Base-by-base conservation (phyloP, 306 rosid species). In the Quercus wislizeni region DNA sequence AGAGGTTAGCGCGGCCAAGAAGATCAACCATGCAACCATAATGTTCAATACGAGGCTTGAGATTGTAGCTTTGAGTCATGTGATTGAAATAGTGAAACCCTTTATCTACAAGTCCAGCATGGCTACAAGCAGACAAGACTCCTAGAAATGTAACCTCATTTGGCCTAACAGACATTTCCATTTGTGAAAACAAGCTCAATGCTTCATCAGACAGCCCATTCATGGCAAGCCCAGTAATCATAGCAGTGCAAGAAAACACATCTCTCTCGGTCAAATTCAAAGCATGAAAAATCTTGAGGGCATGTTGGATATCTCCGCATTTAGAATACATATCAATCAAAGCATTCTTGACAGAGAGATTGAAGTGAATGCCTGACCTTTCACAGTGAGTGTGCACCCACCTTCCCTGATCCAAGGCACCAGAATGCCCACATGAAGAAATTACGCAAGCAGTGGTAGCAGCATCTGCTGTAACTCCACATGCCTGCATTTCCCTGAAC, bases 21-120 rank as follows among this genome's bases (percentile, higher is more conserved):
- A 80, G 84, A 80, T 80, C 84, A 31, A 81, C 79, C 62, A 69
- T 46, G 51, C 80, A 75, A 4, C 80, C 73, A 19, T 68, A 63
- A 38, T 80, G 84, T 20, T 75, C 84, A 18, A 80, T 41, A 12
- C 71, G 62, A 69, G 84, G 76, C 30, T 17, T 55, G 30, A 79
- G 69, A 2, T 64, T 64, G 33, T 64, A 74, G 2, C 27, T 80
- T 35, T 55, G 41, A 56, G 79, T 7, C 76, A 80, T 68, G 19
- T 49, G 62, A 54, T 59, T n/a, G 31, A 80, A 74, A 56, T 52
- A 55, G 7, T 17, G 30, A 35, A 73, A 54, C 2, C 68, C 78
- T 33, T 63, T 28, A 6, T 71, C 55, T 15, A 79, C 72, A 61
- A 41, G 61, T 52, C 77, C 82, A 5, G 73, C 63, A 46, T 79